Base-by-base conservation (phyloP, 2,329 filamentous ascomycete genomes). In the Sporothrix curviconia region DNA sequence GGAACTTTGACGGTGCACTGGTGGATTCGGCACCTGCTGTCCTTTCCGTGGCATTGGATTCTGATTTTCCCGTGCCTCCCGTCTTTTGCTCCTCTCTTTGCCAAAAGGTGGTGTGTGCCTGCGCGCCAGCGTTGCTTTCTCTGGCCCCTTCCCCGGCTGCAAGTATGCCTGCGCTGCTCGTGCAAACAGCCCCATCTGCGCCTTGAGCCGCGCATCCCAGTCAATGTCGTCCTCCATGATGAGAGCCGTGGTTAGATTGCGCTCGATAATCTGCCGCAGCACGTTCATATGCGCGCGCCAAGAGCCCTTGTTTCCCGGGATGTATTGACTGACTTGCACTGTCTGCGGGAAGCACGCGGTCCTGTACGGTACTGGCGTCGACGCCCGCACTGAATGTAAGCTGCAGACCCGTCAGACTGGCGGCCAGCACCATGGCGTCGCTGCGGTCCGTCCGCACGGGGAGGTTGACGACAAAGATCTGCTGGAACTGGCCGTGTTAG, bases 181-280 rank as follows among this genome's bases (percentile, higher is more conserved):
- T 1, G 75, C 72, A 37, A 77, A 73, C 46, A 68, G 60, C 28
- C 64, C 69, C 15, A 82, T 71, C 62, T 83, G 80, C 0, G 67
- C 53, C 32, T 77, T 76, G 24, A 83, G 65, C 0, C 72, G 69
- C 12, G 82, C 66, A 57, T 83, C 80, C 80, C 80, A 83, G 67
- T 83, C 80, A 19, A 75, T 72, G 57, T 83, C 80, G 62, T 83
- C 80, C 63, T 83, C 80, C 25, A 83, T 65, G 28, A 83, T 77
- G 2, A 83, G 67, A 0, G 77, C 78, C 1, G 75, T 77, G 1
- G 70, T 67, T 3, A 79, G 62, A 40, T 74, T 72, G 11, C 73
- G 66, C n/a, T 73, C 68, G 12, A 81, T 70, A 12, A 82, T 68
- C 14, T 70, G 73, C 11, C 65, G 60, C 24, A 70, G 61, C 0